Evolutionary conservation across 1,284 basidiomycete genomes (phyloP).

Genomic region (Ganoderma lingzhi): DNA sequence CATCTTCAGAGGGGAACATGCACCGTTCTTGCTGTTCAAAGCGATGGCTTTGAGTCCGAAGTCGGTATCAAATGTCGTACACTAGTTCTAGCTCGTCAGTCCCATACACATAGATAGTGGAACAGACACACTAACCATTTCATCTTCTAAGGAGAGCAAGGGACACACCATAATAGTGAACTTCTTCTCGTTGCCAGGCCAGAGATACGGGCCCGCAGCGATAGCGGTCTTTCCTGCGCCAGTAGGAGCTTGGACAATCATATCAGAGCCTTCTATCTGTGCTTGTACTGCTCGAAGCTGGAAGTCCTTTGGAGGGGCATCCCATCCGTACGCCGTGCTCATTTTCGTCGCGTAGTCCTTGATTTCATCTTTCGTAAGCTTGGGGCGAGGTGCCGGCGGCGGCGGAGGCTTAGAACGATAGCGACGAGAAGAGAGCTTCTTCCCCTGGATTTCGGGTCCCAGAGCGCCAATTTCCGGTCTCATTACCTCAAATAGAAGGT

Average conservation of each 20-base stretch:
- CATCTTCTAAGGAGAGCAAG: constrained; percentile 47
- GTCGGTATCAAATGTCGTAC: background rate
- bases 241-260: constrained; percentile 30
- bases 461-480: too few relatives aligned
- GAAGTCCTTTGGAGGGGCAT: constrained; percentile 32
- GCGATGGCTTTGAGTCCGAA: background rate
- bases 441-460: too few relatives aligned
- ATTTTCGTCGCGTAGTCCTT: too few relatives aligned
- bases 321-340: too few relatives aligned
- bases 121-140: constrained; percentile 46
- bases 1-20: too few relatives aligned
- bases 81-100: too few relatives aligned
- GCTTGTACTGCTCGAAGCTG: constrained; percentile 30
- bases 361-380: too few relatives aligned
- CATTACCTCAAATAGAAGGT: too few relatives aligned
- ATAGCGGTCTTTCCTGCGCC: constrained; percentile 32
- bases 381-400: too few relatives aligned
- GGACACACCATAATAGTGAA: constrained; percentile 47
- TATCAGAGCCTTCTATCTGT: constrained; percentile 24
- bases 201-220: constrained; percentile 36
- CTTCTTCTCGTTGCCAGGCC: constrained; percentile 34
- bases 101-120: too few relatives aligned
- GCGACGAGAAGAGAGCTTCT: too few relatives aligned
- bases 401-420: too few relatives aligned
- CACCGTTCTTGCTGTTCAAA: background rate